These are phyloP conservation scores for Aspergillus arachidicola DNA, from an alignment of 2,329 filamentous ascomycete genomes.

Conservation along the genomic window DNA sequence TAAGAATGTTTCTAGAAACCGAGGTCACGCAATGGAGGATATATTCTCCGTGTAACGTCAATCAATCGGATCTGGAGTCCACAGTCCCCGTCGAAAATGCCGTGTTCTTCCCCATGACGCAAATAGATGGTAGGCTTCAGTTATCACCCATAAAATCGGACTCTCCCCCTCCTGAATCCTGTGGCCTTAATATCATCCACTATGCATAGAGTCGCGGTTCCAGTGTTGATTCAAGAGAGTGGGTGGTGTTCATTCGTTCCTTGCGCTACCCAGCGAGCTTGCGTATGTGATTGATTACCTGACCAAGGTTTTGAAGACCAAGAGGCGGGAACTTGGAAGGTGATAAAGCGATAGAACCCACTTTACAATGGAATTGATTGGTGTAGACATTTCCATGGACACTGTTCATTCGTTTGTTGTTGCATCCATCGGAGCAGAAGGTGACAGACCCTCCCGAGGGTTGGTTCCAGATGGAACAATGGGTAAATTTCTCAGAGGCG, in stretches of 20 bases:
- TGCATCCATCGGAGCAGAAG: neutral
- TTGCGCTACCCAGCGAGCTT: neutral
- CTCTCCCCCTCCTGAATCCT: neutral
- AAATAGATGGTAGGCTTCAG: conserved; percentile 3
- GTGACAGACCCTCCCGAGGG: neutral
- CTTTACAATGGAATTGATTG: conserved; percentile 6
- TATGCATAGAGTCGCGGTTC: neutral
- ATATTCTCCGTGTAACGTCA: conserved; percentile 1
- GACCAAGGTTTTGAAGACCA: conserved; percentile 3
- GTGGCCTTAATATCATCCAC: neutral
- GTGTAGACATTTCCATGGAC: neutral
- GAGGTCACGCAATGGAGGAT: conserved; percentile 4
- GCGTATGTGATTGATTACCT: conserved; percentile 8
- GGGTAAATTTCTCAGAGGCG: neutral
- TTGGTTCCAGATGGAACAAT: neutral
- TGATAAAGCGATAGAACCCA: neutral
- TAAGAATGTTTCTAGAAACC: conserved; percentile 16
- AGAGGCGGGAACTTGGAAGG: conserved; percentile 11
- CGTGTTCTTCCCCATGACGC: neutral
- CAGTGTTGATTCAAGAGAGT: neutral
- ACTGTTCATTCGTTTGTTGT: neutral
- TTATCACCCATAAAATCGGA: neutral
- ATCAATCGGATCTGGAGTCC: neutral
- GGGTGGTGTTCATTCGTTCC: neutral
- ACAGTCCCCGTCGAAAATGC: neutral